These are phyloP conservation scores for Lagerstroemia speciosa DNA, from an alignment of 345 rosid species.

Conservation along the genomic window DNA sequence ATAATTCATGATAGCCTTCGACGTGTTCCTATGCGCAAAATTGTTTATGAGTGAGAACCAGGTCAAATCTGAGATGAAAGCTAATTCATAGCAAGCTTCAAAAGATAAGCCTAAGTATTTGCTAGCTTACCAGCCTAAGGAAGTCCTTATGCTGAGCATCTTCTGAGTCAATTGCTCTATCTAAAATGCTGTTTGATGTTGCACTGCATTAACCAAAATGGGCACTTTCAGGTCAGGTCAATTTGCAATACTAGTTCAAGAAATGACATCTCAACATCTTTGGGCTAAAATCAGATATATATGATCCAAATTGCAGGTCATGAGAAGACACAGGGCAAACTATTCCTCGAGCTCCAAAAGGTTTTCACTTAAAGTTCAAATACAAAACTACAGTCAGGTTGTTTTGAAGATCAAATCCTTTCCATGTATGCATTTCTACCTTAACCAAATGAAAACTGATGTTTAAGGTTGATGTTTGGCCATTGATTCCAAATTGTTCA, in stretches of 20 bases:
- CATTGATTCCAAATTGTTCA: too few relatives aligned
- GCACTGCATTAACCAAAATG: slow-evolving; percentile 51
- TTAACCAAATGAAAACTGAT: too few relatives aligned
- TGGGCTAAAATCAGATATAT: background rate
- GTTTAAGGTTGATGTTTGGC: too few relatives aligned
- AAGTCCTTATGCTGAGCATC: slow-evolving; percentile 93
- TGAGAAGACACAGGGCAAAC: too few relatives aligned
- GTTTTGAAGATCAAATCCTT: background rate
- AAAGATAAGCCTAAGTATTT: background rate
- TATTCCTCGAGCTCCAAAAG: too few relatives aligned
- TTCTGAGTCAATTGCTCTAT: slow-evolving; percentile 95
- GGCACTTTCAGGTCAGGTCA: background rate
- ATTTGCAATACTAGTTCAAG: slow-evolving; percentile 2
- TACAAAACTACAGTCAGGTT: background rate
- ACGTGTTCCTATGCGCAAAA: slow-evolving; percentile 61
- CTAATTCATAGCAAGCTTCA: background rate
- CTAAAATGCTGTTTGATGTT: slow-evolving; percentile 86
- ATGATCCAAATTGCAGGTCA: background rate
- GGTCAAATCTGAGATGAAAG: background rate
- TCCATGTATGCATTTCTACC: too few relatives aligned
- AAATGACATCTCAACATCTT: background rate
- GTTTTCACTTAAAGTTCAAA: too few relatives aligned
- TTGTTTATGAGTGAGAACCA: background rate
- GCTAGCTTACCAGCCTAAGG: slow-evolving; percentile 84
- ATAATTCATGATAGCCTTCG: slow-evolving; percentile 96